Percentiles rank a stretch among this genome's conserved stretches.
phyloP scores from a whole-genome alignment of 306 rosid genomes.

The Begonia peltatifolia region DNA sequence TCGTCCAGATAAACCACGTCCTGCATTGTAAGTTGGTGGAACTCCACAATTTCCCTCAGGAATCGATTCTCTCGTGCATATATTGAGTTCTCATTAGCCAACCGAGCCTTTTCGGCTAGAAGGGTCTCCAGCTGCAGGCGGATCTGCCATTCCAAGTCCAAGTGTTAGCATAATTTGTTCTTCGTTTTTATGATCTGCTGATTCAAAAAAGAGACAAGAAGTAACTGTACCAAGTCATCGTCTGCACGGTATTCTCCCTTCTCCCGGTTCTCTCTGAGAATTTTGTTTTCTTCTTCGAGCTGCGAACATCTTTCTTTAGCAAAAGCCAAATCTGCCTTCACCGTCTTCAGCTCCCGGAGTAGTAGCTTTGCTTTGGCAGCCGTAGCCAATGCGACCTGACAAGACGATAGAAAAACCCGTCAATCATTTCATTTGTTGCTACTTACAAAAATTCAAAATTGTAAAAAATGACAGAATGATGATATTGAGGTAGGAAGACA shows the following conservation, averaged over 20 bases:
- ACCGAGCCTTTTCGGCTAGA: slow-evolving; percentile 80
- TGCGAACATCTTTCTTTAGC: slow-evolving; percentile 86
- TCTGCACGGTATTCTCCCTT: slow-evolving; percentile 68
- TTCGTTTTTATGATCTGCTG: not conserved
- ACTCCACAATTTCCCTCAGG: slow-evolving; percentile 88
- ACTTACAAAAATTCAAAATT: not conserved
- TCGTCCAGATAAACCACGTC: slow-evolving; percentile 83
- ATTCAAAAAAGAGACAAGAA: not conserved
- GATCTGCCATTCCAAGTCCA: slow-evolving; percentile 33
- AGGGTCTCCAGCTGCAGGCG: slow-evolving; percentile 90
- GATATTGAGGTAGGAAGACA: too few species aligned
- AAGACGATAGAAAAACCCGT: slow-evolving; percentile 13
- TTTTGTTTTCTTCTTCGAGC: slow-evolving; percentile 90
- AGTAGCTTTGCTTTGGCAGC: slow-evolving; percentile 96
- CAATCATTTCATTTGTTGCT: slow-evolving; percentile 7
- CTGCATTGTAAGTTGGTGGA: slow-evolving; percentile 94
- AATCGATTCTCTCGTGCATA: slow-evolving; percentile 88
- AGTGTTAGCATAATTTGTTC: not conserved
- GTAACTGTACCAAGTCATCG: slow-evolving; percentile 65
- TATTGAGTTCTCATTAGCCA: slow-evolving; percentile 75
- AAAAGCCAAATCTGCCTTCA: slow-evolving; percentile 81
- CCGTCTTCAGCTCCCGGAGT: slow-evolving; percentile 87
- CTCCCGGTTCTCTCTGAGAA: slow-evolving; percentile 57
- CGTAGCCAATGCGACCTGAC: slow-evolving; percentile 95
- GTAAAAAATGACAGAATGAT: not conserved